Percentiles rank a stretch among this genome's conserved stretches.
phyloP scores from a whole-genome alignment of 805 yeast genomes.

The Sugiyamaella qingdaonensis region DNA sequence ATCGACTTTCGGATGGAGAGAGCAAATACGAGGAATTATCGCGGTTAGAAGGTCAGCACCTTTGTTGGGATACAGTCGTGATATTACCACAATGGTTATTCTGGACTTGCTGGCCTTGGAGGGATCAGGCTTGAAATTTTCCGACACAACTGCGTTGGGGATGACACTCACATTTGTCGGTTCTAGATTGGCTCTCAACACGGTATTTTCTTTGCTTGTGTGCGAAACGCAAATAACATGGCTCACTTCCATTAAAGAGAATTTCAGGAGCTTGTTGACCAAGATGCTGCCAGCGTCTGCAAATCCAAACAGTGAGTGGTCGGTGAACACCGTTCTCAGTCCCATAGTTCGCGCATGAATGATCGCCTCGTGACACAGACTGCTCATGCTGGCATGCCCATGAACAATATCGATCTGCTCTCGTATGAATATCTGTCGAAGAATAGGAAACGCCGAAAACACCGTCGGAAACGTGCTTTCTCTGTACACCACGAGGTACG shows the following conservation, averaged over 20 bases:
- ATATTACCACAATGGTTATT: constrained; percentile 84
- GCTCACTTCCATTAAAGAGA: constrained; percentile 79
- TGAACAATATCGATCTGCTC: constrained; percentile 87
- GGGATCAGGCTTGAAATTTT: constrained; percentile 55
- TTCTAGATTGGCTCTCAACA: constrained; percentile 75
- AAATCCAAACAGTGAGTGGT: constrained; percentile 93
- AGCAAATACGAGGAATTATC: constrained; percentile 79
- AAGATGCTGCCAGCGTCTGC: constrained; percentile 77
- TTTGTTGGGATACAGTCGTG: constrained; percentile 90
- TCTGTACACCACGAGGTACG: constrained; percentile 73
- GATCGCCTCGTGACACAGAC: constrained; percentile 84
- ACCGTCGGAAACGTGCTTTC: constrained; percentile 87
- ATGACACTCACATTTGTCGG: constrained; percentile 81
- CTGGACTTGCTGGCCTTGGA: constrained; percentile 32
- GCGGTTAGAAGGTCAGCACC: constrained; percentile 89
- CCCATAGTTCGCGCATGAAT: constrained; percentile 95
- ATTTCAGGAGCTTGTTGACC: constrained; percentile 81
- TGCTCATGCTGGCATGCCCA: constrained; percentile 89
- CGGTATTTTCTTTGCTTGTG: constrained; percentile 94
- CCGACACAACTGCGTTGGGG: constrained; percentile 93
- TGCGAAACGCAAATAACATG: constrained; percentile 96
- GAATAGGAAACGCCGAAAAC: constrained; percentile 78
- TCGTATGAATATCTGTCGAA: constrained; percentile 79
- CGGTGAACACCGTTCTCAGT: constrained; percentile 84
- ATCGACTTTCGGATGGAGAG: constrained; percentile 54